These are phyloP conservation scores for Gastrodia elata DNA, from an alignment of 106 monocot genomes.

Conservation along the genomic window DNA sequence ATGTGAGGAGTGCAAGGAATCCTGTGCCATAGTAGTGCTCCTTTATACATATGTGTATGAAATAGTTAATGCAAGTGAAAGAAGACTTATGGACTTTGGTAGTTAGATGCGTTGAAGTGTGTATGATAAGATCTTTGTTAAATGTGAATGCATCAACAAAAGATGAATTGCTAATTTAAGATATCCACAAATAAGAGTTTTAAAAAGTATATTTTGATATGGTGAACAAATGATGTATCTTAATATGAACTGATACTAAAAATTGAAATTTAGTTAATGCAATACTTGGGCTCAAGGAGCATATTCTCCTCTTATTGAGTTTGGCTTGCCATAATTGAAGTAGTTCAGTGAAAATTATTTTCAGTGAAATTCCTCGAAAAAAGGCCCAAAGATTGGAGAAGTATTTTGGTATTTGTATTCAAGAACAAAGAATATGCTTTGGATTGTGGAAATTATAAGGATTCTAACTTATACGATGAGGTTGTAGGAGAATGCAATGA, in stretches of 20 bases:
- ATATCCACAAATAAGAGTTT: neutral
- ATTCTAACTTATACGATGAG: neutral
- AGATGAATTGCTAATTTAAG: neutral
- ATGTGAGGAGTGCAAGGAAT: no score
- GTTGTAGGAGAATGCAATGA: neutral
- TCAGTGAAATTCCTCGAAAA: neutral
- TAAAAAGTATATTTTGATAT: neutral
- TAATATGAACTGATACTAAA: neutral
- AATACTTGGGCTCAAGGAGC: neutral
- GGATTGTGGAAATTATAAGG: neutral
- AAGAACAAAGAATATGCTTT: neutral
- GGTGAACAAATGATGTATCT: neutral
- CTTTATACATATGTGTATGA: neutral
- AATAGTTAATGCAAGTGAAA: no score
- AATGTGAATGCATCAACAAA: neutral
- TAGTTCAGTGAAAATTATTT: neutral
- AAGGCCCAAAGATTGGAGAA: neutral
- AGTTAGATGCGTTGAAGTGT: no score
- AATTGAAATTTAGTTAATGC: neutral
- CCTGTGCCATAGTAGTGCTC: no score
- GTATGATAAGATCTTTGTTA: neutral
- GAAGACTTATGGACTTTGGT: no score
- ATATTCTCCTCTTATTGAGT: constrained; percentile 3
- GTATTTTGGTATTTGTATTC: neutral
- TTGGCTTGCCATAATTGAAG: neutral